A percentile compares a stretch with the other conserved stretches of the same genome.
Evolutionary conservation across 108 stramenopile species (phyloP).

Genomic region (Discostella pseudostelligera): DNA sequence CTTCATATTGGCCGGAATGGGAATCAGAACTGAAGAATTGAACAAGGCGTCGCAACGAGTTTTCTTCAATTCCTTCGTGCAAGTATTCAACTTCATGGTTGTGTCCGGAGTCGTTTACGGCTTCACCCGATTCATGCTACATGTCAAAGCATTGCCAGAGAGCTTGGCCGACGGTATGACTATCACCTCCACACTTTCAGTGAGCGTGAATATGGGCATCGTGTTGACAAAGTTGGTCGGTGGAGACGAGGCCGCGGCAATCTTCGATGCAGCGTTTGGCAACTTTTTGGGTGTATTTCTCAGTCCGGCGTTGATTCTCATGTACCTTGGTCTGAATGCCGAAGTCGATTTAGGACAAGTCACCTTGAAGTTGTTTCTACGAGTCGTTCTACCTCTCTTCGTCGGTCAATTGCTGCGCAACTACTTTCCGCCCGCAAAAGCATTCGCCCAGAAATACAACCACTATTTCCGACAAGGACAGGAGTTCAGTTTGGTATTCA

Average conservation of each 20-base stretch:
- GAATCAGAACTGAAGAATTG: conserved; percentile 80
- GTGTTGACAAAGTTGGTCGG: conserved; percentile 74
- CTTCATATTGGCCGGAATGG: conserved; percentile 75
- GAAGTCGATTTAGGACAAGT: conserved; percentile 48
- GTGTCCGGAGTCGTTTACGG: conserved; percentile 64
- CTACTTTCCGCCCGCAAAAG: conserved; percentile 30
- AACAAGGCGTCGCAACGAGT: conserved; percentile 63
- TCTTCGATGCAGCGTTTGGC: conserved; percentile 72
- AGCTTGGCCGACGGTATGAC: conserved; percentile 81
- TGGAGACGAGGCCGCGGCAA: conserved; percentile 85
- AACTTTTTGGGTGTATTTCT: conserved; percentile 70
- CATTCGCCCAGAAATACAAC: conserved; percentile 53
- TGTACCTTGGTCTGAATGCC: conserved; percentile 47
- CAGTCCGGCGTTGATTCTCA: conserved; percentile 55
- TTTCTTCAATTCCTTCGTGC: conserved; percentile 72
- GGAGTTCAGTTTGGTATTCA: conserved; percentile 54
- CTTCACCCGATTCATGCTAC: conserved; percentile 50
- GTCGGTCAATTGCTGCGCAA: conserved; percentile 62
- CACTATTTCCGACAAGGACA: conserved; percentile 50
- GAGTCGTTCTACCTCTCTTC: conserved; percentile 58
- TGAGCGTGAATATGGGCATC: conserved; percentile 82
- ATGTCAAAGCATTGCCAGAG: conserved; percentile 38
- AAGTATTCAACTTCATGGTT: conserved; percentile 73
- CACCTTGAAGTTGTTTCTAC: conserved; percentile 51
- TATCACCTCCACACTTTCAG: conserved; percentile 67